Evolutionary conservation across 2,329 filamentous ascomycete genomes (phyloP), one percentile per base, ranked within the genome.

Genomic region (Aspergillus terreus): DNA sequence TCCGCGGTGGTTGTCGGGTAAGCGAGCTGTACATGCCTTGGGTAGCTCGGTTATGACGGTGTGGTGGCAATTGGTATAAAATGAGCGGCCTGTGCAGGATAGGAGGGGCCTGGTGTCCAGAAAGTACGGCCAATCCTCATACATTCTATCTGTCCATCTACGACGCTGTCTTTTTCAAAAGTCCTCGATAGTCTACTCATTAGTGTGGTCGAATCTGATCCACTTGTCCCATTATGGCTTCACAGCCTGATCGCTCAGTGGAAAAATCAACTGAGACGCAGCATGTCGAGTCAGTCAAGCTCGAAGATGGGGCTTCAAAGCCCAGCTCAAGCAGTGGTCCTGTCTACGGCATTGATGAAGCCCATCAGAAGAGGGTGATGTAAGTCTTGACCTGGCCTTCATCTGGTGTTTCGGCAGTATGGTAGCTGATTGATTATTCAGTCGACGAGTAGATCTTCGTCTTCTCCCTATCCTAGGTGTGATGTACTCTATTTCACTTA

Each of bases 391-490:
- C 6, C 2, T 23, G 6, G 23, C 23, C 6, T 23, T 23, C 23
- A 23, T 6, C 23, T 6, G 6, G 23, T 2, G 23, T 23, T 23
- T 6, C 23, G 23, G 23, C 23, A 5, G 23, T 23, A 46, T 17
- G 14, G 7, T 15, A 38, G n/a, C 27, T 33, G 12, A 38, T n/a
- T 15, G 35, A n/a, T 46, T 6, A n/a, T 33, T 10, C 33, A 58
- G 56, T 36, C 54, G 54, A 43, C 50, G 54, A 5, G 23, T 58
- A 27, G 73, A 75, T 54, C 52, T 65, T 42, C 66, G 71, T 19
- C 64, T 74, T 1, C 67, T 75, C 11, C 71, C 71, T 4, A 71
- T 71, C 9, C 62, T 74, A 2, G 69, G 69, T 4, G 58, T 67
- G 43, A 67, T 74, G 57, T 73, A 73, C 54, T 69, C 66, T 7